Base-by-base conservation (phyloP, 352 stramenopile genomes). In the Blastocystis sp. region DNA sequence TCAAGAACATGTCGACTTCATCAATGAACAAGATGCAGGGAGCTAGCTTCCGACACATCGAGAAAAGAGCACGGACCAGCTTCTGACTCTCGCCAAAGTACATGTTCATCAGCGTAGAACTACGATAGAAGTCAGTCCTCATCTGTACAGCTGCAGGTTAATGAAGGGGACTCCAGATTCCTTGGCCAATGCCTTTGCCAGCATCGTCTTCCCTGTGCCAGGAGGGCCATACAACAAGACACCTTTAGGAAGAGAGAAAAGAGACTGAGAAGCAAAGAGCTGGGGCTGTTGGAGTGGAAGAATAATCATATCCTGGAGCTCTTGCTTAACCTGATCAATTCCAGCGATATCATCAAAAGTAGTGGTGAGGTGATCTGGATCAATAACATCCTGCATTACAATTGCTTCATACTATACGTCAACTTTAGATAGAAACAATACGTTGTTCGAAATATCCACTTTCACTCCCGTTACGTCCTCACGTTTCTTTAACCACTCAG, bases 291-390 rank as follows among this genome's bases (percentile, higher is more conserved):
- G 93, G 45, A 96, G 92, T 39, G 94, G 94, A 41, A 96, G 91
- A 50, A 89, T 79, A 47, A 89, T 89, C 78, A 89, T 89, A 56
- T 92, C 91, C 92, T 99, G 95, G 90, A 99, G 97, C 92, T 99
- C 78, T 50, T 89, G 78, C 41, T 89, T 89, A 54, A 89, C 66
- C 6, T 55, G 9, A 30, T 89, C 78, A 79, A 97, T 96, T 66
- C 98, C 98, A 3, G 97, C 97, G 50, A 99, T 97, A 91, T 99
- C 96, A 90, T 98, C 97, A 91, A 99, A 99, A 30, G 94, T 98
- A 65, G 98, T 92, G 59, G 92, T 93, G 6, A 96, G 93, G 82
- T 96, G 93, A 39, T 81, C 66, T 20, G 78, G 78, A 89, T 79
- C 63, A 45, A 89, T 79, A 16, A 89, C 66, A 89, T 89, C 78